These are phyloP conservation scores for Myxozyma mucilagina DNA, from an alignment of 805 yeast genomes.

Conservation along the genomic window DNA sequence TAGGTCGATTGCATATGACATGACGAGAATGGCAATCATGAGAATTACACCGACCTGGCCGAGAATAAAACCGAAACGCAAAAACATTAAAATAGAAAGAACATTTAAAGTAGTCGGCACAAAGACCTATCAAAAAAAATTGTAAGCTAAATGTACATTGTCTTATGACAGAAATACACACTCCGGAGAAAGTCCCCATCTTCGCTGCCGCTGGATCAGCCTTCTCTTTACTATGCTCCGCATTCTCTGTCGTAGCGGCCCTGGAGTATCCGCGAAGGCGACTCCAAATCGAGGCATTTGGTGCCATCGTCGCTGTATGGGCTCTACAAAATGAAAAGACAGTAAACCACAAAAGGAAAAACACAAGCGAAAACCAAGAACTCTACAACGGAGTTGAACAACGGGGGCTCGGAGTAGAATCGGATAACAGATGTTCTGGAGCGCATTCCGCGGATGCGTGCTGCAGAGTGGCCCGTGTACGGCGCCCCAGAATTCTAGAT, in stretches of 20 bases:
- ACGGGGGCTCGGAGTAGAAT: not conserved
- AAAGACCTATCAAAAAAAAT: constrained; percentile 45
- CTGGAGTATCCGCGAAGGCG: constrained; percentile 14
- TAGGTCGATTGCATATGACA: constrained; percentile 78
- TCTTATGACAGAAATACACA: constrained; percentile 5
- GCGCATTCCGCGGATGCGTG: not conserved
- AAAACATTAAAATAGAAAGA: constrained; percentile 88
- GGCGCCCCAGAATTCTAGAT: not conserved
- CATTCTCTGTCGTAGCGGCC: no score
- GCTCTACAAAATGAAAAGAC: not conserved
- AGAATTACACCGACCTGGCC: constrained; percentile 94
- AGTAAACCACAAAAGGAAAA: not conserved
- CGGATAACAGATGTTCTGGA: not conserved
- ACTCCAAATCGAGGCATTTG: constrained; percentile 19
- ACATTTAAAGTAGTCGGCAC: constrained; percentile 93
- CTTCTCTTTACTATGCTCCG: not conserved
- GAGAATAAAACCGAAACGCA: constrained; percentile 90
- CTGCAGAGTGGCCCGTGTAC: not conserved
- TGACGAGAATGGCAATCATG: constrained; percentile 49
- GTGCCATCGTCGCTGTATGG: constrained; percentile 4
- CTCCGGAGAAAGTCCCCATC: constrained; percentile 37
- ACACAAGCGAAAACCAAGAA: not conserved
- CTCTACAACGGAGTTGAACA: not conserved
- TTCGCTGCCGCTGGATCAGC: constrained; percentile 18
- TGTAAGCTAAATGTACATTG: not conserved